Base-by-base conservation (phyloP, 768 basidiomycete species). In the Tricholoma bakamatsutake region DNA sequence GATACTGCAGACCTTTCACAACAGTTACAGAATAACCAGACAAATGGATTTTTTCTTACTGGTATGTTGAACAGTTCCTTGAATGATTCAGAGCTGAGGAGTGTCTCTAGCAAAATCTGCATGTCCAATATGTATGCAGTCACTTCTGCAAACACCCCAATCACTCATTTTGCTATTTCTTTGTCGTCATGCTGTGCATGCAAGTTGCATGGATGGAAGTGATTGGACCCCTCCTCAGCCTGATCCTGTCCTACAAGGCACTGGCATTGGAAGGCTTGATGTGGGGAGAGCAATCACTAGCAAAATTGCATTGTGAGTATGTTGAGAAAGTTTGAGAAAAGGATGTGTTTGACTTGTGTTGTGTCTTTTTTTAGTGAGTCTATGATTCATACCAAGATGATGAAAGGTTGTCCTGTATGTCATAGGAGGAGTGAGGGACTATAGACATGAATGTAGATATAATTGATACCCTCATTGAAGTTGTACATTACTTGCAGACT, bases 181-280 rank as follows among this genome's bases (percentile, higher is more conserved):
- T 9, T 97, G 94, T 68, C 85, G 90, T 33, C 94, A 97, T 64
- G 80, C 88, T 46, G 88, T 93, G 0, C 94, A 97, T 64, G 87
- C 87, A 0, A 72, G 76, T 7, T 96, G 94, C 61, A 81, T 87
- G 0, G 81, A 76, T n/a, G 83, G 85, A 9, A 78, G 77, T 5
- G 83, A 85, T 35, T 72, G 81, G 2, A 73, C 93, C 7, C 85
- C 88, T 0, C 71, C 75, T 18, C 80, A 82, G 55, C 76, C 79
- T 7, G 88, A 90, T 54, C 76, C 76, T 27, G 71, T 75, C 4
- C 61, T 82, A 33, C 73, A 80, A 13, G 76, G 76, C 13, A 68
- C 80, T 15, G 74, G 76, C 11, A 65, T 71, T 13, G 71, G 71
- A 28, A 69, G 73, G 15, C 53, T 69, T 50, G 52, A 67, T 55